Percentiles rank a stretch among this genome's conserved stretches.
These are phyloP conservation scores for Lupinus albus DNA, from an alignment of 306 rosid species.

Conservation along the genomic window DNA sequence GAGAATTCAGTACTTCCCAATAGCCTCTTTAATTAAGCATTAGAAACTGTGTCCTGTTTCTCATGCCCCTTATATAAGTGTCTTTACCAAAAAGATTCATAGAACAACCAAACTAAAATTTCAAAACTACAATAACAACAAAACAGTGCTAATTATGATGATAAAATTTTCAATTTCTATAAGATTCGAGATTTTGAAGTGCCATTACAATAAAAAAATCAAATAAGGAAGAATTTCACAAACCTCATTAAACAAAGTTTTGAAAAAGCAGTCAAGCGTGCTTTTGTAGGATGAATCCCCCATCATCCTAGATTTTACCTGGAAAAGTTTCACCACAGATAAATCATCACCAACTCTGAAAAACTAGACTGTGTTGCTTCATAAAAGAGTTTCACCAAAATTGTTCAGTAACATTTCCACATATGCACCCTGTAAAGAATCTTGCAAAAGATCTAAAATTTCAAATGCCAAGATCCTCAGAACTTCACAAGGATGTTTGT, in stretches of 20 bases:
- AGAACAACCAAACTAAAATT: conserved; percentile 27
- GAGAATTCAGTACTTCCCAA: conserved; percentile 3
- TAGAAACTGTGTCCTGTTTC: not conserved
- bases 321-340: conserved; percentile 45
- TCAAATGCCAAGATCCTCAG: conserved; percentile 7
- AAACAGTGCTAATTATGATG: not conserved
- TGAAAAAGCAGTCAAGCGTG: conserved; percentile 85
- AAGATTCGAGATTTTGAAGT: conserved; percentile 7
- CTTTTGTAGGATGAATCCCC: conserved; percentile 91
- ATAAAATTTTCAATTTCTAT: conserved; percentile 7
- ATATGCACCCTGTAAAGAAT: conserved; percentile 32
- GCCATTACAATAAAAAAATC: conserved; percentile 24
- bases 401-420: conserved; percentile 40
- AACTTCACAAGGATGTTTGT: conserved; percentile 21
- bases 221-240: conserved; percentile 39
- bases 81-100: conserved; percentile 10
- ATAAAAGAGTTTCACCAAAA: conserved; percentile 40
- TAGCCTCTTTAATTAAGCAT: conserved; percentile 27
- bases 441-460: conserved; percentile 23
- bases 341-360: conserved; percentile 41
- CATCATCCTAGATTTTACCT: conserved; percentile 99
- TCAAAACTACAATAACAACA: not conserved
- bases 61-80: conserved; percentile 12
- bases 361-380: conserved; percentile 40
- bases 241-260: conserved; percentile 86